Evolutionary conservation across 2,329 filamentous ascomycete genomes (phyloP).

Genomic region (Neonectria hederae): DNA sequence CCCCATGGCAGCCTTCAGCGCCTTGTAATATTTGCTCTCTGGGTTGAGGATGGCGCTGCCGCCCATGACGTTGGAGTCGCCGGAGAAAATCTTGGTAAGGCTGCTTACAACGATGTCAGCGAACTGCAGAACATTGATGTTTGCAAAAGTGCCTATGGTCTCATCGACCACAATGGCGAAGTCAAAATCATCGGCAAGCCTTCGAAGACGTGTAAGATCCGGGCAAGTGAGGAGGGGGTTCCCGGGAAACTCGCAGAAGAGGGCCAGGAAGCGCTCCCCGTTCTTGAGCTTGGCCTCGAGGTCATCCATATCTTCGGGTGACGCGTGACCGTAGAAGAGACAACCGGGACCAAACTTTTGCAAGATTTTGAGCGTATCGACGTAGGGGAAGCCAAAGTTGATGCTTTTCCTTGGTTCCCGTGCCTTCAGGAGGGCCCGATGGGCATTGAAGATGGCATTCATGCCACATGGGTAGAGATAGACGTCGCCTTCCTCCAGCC

Average conservation of each 20-base stretch:
- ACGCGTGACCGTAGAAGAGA: slow-evolving; percentile 86
- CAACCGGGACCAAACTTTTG: slow-evolving; percentile 94
- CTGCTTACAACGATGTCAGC: slow-evolving; percentile 94
- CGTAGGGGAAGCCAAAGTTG: slow-evolving; percentile 96
- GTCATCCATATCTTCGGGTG: slow-evolving; percentile 81
- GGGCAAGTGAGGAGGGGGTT: slow-evolving; percentile 90
- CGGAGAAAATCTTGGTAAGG: slow-evolving; percentile 96
- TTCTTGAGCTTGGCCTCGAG: slow-evolving; percentile 75
- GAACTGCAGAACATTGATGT: slow-evolving; percentile 89
- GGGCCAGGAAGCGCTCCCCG: slow-evolving; percentile 80
- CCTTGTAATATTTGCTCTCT: slow-evolving; percentile 73
- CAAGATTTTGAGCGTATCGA: slow-evolving; percentile 94
- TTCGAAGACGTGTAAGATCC: slow-evolving; percentile 82
- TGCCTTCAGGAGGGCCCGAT: slow-evolving; percentile 75
- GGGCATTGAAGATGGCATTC: slow-evolving; percentile 92
- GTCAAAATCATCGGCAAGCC: slow-evolving; percentile 81
- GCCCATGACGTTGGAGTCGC: slow-evolving; percentile 98
- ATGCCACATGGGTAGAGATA: slow-evolving; percentile 91
- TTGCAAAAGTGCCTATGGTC: slow-evolving; percentile 95
- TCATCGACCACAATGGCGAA: slow-evolving; percentile 95
- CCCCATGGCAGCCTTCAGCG: slow-evolving; percentile 73
- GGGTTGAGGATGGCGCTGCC: slow-evolving; percentile 76
- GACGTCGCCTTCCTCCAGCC: slow-evolving; percentile 85
- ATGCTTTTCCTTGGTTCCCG: slow-evolving; percentile 78
- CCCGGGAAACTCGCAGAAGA: slow-evolving; percentile 95